Conservation (phyloP, 768 basidiomycete genomes). For the Mrakia hoshinonis region DNA sequence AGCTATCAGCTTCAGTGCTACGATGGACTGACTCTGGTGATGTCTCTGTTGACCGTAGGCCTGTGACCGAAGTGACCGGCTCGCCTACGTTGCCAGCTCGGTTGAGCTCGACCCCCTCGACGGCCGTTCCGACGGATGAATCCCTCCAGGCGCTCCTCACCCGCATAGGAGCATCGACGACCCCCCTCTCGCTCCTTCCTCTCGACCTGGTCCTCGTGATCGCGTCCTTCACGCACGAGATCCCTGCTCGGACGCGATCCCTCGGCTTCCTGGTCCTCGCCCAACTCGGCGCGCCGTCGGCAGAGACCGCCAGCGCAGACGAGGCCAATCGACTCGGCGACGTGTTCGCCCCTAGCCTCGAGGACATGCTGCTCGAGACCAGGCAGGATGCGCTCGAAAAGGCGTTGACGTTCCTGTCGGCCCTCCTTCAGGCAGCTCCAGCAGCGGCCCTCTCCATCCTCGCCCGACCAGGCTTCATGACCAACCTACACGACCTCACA, state of each 20-base stretch:
- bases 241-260: constrained; percentile 2
- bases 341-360: constrained; percentile 1
- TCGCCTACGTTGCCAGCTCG: not conserved
- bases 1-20: not conserved
- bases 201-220: constrained; percentile 9
- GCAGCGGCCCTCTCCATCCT: constrained; percentile 59
- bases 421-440: constrained; percentile 75
- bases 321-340: not conserved
- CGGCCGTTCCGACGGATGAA: not conserved
- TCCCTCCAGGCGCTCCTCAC: constrained; percentile 12
- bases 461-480: constrained; percentile 53
- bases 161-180: not conserved
- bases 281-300: not conserved
- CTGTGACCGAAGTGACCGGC: no score
- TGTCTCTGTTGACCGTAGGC: no score
- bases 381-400: constrained; percentile 48
- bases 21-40: not conserved
- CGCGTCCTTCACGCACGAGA: constrained; percentile 13
- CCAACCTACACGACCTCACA: constrained; percentile 58
- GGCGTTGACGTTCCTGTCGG: constrained; percentile 61
- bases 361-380: constrained; percentile 33
- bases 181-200: not conserved
- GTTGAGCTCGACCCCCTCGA: not conserved
- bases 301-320: not conserved
- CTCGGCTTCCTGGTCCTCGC: constrained; percentile 26